phyloP scores from a whole-genome alignment of 768 basidiomycete species.

The Strobilomyces echinocephalus region DNA sequence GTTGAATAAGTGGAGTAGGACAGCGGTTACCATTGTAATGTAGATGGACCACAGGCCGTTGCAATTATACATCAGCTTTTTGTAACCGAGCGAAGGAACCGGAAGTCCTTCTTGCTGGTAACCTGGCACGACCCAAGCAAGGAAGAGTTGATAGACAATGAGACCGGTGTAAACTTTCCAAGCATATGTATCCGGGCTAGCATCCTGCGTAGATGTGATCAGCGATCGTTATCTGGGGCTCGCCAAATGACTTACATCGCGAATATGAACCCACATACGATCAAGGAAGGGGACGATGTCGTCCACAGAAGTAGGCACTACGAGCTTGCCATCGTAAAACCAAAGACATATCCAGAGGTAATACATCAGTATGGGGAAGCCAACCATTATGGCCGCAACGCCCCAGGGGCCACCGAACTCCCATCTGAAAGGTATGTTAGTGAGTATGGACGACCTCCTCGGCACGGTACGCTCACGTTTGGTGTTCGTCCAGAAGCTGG shows the following conservation, averaged over 20 bases:
- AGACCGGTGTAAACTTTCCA: conserved; percentile 89
- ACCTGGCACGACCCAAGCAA: conserved; percentile 89
- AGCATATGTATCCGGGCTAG: conserved; percentile 82
- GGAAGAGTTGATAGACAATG: conserved; percentile 81
- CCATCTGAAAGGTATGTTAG: conserved; percentile 47
- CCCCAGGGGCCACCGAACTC: conserved; percentile 97
- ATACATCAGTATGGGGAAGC: conserved; percentile 95
- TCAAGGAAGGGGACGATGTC: conserved; percentile 74
- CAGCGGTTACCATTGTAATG: conserved; percentile 71
- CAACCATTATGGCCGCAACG: conserved; percentile 87
- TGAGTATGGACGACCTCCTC: not conserved
- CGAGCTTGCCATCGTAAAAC: conserved; percentile 88
- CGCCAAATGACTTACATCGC: conserved; percentile 36
- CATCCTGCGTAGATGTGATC: conserved; percentile 54
- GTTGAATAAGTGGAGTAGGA: conserved; percentile 67
- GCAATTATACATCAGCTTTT: conserved; percentile 93
- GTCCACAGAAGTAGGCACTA: conserved; percentile 59
- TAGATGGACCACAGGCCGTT: conserved; percentile 88
- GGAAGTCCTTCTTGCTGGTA: conserved; percentile 93
- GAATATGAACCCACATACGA: conserved; percentile 79
- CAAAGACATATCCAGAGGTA: conserved; percentile 97
- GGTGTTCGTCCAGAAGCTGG: conserved; percentile 67
- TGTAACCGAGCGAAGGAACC: conserved; percentile 90
- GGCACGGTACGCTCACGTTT: conserved; percentile 42
- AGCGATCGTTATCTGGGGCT: not conserved